These are phyloP conservation scores for Sclerotinia minor DNA, from an alignment of 2,329 filamentous ascomycete species.

Conservation along the genomic window DNA sequence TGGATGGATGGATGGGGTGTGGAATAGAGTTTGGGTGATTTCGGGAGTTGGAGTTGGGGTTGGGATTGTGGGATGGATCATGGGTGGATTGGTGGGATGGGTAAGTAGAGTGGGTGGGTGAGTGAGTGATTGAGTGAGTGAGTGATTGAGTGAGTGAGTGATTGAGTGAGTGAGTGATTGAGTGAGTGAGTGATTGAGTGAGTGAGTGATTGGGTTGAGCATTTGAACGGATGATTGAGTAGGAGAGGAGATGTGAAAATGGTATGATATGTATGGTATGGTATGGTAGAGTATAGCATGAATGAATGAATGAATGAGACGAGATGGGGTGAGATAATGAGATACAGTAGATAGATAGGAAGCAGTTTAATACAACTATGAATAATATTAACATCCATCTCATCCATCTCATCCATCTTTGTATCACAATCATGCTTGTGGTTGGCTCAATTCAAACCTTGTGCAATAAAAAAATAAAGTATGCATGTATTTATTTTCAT, in stretches of 20 bases:
- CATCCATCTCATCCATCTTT: background rate
- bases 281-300: too few species aligned
- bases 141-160: too few species aligned
- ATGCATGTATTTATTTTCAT: too few species aligned
- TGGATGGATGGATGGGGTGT: too few species aligned
- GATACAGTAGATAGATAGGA: background rate
- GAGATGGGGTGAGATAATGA: background rate
- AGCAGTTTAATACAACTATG: slow-evolving; percentile 11
- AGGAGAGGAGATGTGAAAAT: background rate
- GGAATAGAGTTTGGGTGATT: too few species aligned
- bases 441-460: background rate
- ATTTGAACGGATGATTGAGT: background rate
- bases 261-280: background rate
- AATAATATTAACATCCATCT: background rate
- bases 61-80: too few species aligned
- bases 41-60: too few species aligned
- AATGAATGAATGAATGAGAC: too few species aligned
- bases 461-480: background rate
- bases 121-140: background rate
- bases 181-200: background rate
- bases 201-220: background rate
- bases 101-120: background rate
- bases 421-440: background rate
- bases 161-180: too few species aligned
- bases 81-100: too few species aligned